phyloP scores from a whole-genome alignment of 768 basidiomycete species.

The Mycena kentingensis region DNA sequence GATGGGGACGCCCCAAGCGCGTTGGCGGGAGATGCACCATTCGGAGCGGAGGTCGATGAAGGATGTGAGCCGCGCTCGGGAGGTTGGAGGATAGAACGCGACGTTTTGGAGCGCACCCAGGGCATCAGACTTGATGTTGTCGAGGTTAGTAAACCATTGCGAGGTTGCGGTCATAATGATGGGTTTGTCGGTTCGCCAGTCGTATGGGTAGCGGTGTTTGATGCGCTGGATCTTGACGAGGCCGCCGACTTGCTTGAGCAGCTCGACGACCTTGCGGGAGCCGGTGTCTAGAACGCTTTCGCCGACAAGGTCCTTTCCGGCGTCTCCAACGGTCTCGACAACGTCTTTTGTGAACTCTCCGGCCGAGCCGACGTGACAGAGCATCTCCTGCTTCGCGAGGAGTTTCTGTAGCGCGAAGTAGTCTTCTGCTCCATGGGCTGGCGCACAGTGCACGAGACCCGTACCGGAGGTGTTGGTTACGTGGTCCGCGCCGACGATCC shows the following conservation, averaged over 20 bases:
- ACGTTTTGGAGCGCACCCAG: conserved; percentile 69
- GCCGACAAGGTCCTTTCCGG: conserved; percentile 54
- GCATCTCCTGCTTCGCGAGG: conserved; percentile 48
- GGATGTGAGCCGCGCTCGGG: conserved; percentile 83
- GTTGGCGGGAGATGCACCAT: conserved; percentile 98
- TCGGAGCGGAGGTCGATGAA: conserved; percentile 89
- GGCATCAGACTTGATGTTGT: conserved; percentile 77
- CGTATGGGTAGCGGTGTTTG: conserved; percentile 91
- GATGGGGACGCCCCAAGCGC: conserved; percentile 97
- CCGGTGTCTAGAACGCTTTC: conserved; percentile 76
- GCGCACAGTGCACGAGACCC: conserved; percentile 93
- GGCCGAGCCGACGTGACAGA: conserved; percentile 81
- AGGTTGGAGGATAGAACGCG: conserved; percentile 71
- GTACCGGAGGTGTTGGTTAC: conserved; percentile 90
- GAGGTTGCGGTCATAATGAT: conserved; percentile 91
- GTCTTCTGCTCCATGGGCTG: conserved; percentile 93
- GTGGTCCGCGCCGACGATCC: conserved; percentile 68
- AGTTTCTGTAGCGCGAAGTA: conserved; percentile 73
- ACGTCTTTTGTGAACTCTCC: conserved; percentile 72
- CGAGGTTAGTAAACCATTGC: conserved; percentile 97
- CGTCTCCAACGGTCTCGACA: conserved; percentile 55
- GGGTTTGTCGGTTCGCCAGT: conserved; percentile 94
- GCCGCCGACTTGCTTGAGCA: conserved; percentile 57
- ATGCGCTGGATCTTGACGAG: conserved; percentile 71
- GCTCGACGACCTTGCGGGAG: conserved; percentile 60